Evolutionary conservation across 179 eudicot genomes (phyloP), one percentile per base, ranked within the genome.

Genomic region (Silene coronaria): DNA sequence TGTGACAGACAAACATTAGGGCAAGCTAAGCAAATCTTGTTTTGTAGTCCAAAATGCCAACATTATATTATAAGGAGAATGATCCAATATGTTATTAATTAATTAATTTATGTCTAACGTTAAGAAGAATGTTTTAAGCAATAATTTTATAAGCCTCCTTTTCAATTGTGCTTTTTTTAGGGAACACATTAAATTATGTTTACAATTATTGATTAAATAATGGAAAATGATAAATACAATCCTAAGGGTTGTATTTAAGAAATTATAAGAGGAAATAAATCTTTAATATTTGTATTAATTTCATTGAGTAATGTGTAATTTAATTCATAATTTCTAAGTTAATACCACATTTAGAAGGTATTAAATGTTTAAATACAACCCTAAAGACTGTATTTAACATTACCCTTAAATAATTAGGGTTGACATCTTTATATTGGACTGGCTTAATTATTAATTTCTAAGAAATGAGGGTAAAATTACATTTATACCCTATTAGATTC

Each of bases 1-100:
- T 13, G 38, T 23, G 23, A 42, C 72, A 66, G 59, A 78, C 42
- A 73, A 21, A 30, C 63, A 76, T 81, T 70, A 67, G 83, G 72
- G 77, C 71, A 74, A 78, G 34, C 77, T 78, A 77, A 67, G 85
- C 81, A 87, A 83, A 83, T 67, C 82, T 79, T 69, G 30, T 8
- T 81, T 61, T 58, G 78, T 46, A 65, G 55, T 70, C 80, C 77
- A 45, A 66, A 76, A 80, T 76, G 27, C 83, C 78, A 78, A 67
- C 81, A 74, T 65, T 74, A 67, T 82, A 59, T 73, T 74, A 4
- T 61, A 21, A 75, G 53, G 13, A n/a, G 69, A 58, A 27, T 65
- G 57, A 61, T 2, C 77, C 75, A 32, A 34, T 17, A 26, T 5
- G 27, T 60, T 71, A 32, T 55, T 42, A 63, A 78, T 55, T 42